These are phyloP conservation scores for Ophiosphaerella korrae DNA, from an alignment of 2,329 filamentous ascomycete genomes.

Conservation along the genomic window DNA sequence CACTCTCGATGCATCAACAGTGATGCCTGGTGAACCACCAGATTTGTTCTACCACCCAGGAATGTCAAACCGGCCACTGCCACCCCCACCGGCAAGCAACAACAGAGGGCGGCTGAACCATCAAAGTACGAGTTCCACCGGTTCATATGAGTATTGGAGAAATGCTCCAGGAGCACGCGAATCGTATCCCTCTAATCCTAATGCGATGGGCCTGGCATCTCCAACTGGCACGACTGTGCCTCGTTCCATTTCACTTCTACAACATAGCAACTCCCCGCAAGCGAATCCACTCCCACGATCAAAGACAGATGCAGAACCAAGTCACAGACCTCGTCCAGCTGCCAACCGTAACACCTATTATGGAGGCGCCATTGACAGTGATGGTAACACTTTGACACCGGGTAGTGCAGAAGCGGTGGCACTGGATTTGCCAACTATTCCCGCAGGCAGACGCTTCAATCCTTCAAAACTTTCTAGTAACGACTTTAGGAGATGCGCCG, in stretches of 20 bases:
- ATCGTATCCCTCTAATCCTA: slow-evolving; percentile 40
- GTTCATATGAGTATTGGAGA: slow-evolving; percentile 55
- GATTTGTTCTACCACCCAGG: slow-evolving; percentile 95
- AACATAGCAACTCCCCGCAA: slow-evolving; percentile 78
- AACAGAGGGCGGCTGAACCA: slow-evolving; percentile 53
- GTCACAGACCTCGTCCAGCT: slow-evolving; percentile 48
- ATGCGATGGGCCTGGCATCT: slow-evolving; percentile 38
- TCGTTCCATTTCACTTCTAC: slow-evolving; percentile 69
- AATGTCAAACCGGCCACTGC: slow-evolving; percentile 65
- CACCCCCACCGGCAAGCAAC: slow-evolving; percentile 65
- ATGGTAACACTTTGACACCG: slow-evolving; percentile 63
- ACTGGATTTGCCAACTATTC: slow-evolving; percentile 84
- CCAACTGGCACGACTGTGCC: slow-evolving; percentile 41
- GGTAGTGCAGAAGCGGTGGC: slow-evolving; percentile 56
- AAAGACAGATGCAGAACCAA: slow-evolving; percentile 86
- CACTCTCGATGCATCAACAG: slow-evolving; percentile 34
- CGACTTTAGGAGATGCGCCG: slow-evolving; percentile 82
- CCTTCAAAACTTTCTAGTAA: slow-evolving; percentile 79
- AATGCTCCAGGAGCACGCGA: slow-evolving; percentile 37
- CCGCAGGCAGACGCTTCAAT: slow-evolving; percentile 79
- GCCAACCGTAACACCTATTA: slow-evolving; percentile 44
- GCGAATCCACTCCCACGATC: slow-evolving; percentile 85
- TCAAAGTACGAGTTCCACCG: slow-evolving; percentile 37
- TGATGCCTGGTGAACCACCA: slow-evolving; percentile 66
- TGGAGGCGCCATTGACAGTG: slow-evolving; percentile 40